Evolutionary conservation across 805 yeast species (phyloP).

Genomic region (Groenewaldozyma tartarivorans): DNA sequence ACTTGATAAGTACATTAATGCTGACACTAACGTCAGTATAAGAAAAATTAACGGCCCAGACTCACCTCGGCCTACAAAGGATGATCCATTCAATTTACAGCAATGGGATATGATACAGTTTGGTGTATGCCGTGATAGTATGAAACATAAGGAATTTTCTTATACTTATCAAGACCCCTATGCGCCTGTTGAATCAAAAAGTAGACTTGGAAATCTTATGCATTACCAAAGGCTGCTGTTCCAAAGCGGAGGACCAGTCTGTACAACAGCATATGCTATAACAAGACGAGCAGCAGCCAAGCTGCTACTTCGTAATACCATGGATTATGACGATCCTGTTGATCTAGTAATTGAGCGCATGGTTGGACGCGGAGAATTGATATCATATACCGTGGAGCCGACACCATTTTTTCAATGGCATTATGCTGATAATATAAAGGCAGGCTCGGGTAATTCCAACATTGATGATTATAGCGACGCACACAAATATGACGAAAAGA

Average conservation of each 20-base stretch:
- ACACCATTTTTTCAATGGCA: conserved; percentile 11
- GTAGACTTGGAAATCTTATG: conserved; percentile 1
- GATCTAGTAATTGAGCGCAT: conserved; percentile 7
- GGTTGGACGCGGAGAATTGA: conserved; percentile 2
- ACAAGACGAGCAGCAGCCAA: conserved; percentile 9
- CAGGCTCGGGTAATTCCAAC: conserved; percentile 3
- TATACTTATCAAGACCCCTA: conserved; percentile 5
- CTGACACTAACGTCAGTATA: no score
- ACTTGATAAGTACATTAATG: conserved; percentile 5
- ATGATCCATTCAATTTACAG: conserved; percentile 7
- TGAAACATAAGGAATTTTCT: background rate
- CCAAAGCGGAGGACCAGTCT: conserved; percentile 6
- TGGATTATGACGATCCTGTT: conserved; percentile 8
- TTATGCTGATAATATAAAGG: conserved; percentile 9
- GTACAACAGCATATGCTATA: conserved; percentile 12
- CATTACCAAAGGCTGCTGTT: conserved; percentile 5
- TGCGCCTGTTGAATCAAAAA: conserved; percentile 1
- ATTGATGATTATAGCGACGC: background rate
- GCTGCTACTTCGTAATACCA: conserved; percentile 6
- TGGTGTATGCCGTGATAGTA: conserved; percentile 4
- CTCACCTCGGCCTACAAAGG: conserved; percentile 1
- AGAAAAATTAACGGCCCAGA: background rate
- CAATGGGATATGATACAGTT: conserved; percentile 11
- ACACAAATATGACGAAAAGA: background rate
- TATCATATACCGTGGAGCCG: conserved; percentile 7